phyloP scores from a whole-genome alignment of 2,329 filamentous ascomycete species.

The Alternaria sp. region DNA sequence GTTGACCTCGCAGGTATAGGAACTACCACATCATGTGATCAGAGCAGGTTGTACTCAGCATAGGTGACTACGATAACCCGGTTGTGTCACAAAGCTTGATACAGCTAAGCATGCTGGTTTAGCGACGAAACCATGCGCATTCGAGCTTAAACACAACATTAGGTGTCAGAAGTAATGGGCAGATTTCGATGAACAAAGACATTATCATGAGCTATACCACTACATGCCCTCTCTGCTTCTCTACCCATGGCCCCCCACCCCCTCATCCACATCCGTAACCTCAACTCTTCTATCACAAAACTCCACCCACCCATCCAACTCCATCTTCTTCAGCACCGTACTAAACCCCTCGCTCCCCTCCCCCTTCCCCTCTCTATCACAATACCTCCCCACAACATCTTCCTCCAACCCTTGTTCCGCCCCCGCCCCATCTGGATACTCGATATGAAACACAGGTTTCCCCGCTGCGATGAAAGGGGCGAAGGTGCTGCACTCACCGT shows the following conservation, averaged over 20 bases:
- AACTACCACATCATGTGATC: not conserved
- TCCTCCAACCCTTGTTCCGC: slow-evolving; percentile 40
- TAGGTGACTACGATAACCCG: not conserved
- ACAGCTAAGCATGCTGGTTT: not conserved
- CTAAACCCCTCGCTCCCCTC: slow-evolving; percentile 61
- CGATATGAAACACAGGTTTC: slow-evolving; percentile 76
- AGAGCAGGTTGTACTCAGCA: not conserved
- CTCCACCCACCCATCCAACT: slow-evolving; percentile 67
- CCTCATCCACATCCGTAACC: slow-evolving; percentile 28
- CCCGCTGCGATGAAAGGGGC: slow-evolving; percentile 62
- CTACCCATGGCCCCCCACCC: not conserved
- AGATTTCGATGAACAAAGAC: not conserved
- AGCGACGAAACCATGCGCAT: not conserved
- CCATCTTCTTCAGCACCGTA: slow-evolving; percentile 70
- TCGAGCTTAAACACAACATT: not conserved
- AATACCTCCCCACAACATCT: slow-evolving; percentile 47
- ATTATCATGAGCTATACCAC: not conserved
- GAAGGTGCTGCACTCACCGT: slow-evolving; percentile 65
- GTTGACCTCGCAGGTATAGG: not conserved
- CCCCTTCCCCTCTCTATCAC: slow-evolving; percentile 47
- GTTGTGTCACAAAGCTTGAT: not conserved
- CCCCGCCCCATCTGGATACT: slow-evolving; percentile 65
- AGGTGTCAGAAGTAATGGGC: not conserved
- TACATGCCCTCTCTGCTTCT: not conserved
- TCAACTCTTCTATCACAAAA: slow-evolving; percentile 54